These are phyloP conservation scores for Asterophora lycoperdoides DNA, from an alignment of 768 basidiomycete genomes.

Conservation along the genomic window DNA sequence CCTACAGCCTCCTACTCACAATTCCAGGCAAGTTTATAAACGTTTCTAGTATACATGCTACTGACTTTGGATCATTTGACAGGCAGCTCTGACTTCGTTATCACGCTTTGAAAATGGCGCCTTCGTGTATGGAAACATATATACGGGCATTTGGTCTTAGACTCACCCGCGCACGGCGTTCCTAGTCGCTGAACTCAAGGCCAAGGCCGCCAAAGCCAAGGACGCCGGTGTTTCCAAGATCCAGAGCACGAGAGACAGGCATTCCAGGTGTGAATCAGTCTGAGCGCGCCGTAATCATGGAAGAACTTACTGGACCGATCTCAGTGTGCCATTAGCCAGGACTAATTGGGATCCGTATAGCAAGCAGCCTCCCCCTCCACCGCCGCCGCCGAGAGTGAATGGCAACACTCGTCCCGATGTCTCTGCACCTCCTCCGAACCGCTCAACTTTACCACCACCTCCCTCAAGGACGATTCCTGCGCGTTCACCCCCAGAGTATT, in stretches of 20 bases:
- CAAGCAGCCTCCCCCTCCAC: conserved; percentile 46
- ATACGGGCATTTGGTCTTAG: neutral
- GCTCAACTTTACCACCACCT: conserved; percentile 7
- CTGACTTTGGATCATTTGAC: too few species aligned
- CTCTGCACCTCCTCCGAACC: conserved; percentile 17
- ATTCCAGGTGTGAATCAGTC: conserved; percentile 35
- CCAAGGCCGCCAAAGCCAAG: conserved; percentile 59
- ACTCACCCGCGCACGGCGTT: conserved; percentile 6
- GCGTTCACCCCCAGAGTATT: conserved; percentile 14
- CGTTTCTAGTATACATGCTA: too few species aligned
- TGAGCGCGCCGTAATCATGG: neutral
- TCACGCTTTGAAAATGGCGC: conserved; percentile 13
- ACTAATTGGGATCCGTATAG: conserved; percentile 64
- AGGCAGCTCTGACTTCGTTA: too few species aligned
- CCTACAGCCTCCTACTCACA: too few species aligned
- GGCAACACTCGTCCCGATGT: conserved; percentile 25
- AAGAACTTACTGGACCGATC: neutral
- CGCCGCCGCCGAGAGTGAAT: conserved; percentile 40
- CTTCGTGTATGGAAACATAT: conserved; percentile 28
- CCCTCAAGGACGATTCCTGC: conserved; percentile 11
- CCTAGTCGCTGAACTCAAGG: conserved; percentile 62
- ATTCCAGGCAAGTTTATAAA: too few species aligned
- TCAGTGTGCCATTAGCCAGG: conserved; percentile 54
- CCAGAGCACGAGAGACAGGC: conserved; percentile 52
- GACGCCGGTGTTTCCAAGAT: conserved; percentile 49